Evolutionary conservation across 176 grass and related monocot species (phyloP).

Genomic region (Oryza punctata): DNA sequence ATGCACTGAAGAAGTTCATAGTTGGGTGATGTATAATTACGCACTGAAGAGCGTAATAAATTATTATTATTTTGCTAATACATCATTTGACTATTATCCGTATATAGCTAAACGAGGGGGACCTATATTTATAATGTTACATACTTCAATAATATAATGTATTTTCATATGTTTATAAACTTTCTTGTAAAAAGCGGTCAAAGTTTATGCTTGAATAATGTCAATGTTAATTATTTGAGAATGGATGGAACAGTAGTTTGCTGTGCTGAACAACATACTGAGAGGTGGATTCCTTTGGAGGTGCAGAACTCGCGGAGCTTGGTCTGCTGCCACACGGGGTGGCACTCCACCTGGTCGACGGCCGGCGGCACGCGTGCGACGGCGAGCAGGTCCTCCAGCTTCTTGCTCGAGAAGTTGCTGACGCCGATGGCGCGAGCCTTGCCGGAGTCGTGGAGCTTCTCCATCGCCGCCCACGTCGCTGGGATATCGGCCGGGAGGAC

Average conservation of each 20-base stretch:
- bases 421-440: slow-evolving; percentile 61
- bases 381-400: slow-evolving; percentile 49
- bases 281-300: slow-evolving; percentile 59
- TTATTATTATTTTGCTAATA: no score
- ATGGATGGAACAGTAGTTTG: no score
- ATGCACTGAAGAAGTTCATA: not conserved
- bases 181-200: no score
- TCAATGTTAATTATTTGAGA: no score
- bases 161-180: no score
- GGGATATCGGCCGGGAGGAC: slow-evolving; percentile 35
- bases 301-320: slow-evolving; percentile 53
- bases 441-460: slow-evolving; percentile 47
- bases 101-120: no score
- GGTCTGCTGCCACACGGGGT: slow-evolving; percentile 51
- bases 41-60: no score
- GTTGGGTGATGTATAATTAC: no score
- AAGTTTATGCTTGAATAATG: no score
- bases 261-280: slow-evolving; percentile 28
- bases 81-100: no score
- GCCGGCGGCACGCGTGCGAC: slow-evolving; percentile 52
- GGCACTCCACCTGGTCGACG: slow-evolving; percentile 65
- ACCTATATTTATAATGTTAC: no score
- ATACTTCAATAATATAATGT: no score
- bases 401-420: slow-evolving; percentile 61
- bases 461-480: slow-evolving; percentile 65